These are phyloP conservation scores for Wickerhamiella spandovensis DNA, from an alignment of 805 yeast genomes.

Conservation along the genomic window DNA sequence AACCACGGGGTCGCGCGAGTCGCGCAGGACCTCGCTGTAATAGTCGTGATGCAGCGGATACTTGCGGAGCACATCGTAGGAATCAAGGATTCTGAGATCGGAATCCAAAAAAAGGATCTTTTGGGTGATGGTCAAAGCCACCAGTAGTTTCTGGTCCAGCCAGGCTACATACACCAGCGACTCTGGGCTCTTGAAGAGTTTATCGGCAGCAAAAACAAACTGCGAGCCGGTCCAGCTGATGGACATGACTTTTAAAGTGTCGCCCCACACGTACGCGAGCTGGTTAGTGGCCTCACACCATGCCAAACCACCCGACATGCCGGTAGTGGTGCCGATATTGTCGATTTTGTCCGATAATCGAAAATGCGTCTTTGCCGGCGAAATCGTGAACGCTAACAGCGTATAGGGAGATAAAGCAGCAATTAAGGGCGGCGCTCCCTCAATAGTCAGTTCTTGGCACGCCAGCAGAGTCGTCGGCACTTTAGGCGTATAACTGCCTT, in stretches of 20 bases:
- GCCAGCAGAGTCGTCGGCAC: conserved; percentile 4
- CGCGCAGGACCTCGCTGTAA: conserved; percentile 17
- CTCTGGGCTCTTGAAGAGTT: conserved; percentile 35
- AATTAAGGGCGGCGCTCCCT: conserved; percentile 1
- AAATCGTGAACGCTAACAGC: background rate
- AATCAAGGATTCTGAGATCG: conserved; percentile 26
- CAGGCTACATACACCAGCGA: conserved; percentile 44
- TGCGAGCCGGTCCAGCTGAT: conserved; percentile 16
- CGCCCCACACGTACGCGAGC: conserved; percentile 60
- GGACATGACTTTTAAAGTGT: conserved; percentile 42
- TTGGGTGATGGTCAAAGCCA: conserved; percentile 34
- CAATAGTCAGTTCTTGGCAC: background rate
- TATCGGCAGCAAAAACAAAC: conserved; percentile 23
- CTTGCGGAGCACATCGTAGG: conserved; percentile 29
- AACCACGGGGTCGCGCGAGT: conserved; percentile 10
- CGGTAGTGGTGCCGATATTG: conserved; percentile 14
- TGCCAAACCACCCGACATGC: conserved; percentile 32
- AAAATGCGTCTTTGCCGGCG: conserved; percentile 2
- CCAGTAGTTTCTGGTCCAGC: conserved; percentile 28
- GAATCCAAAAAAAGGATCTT: conserved; percentile 32
- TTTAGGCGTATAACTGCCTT: conserved; percentile 32
- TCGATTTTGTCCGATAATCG: conserved; percentile 8
- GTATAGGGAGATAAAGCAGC: conserved; percentile 1
- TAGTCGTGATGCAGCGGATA: conserved; percentile 28
- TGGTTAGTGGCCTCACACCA: conserved; percentile 35